Conservation (phyloP, 345 rosid genomes). For the Pseudoturritis turrita region DNA sequence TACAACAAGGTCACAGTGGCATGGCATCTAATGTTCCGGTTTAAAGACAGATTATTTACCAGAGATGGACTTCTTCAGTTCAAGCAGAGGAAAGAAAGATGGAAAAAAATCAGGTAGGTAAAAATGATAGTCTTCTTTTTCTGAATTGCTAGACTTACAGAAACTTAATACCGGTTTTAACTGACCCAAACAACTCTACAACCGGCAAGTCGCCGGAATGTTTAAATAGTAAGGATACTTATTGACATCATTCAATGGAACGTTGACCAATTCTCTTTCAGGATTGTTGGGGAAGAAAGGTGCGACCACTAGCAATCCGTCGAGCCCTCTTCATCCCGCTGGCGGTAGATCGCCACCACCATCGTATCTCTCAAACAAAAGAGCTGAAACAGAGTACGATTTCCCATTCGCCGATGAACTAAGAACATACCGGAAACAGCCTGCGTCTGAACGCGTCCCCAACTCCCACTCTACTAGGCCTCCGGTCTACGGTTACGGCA, state of each 20-base stretch:
- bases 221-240: too few relatives aligned
- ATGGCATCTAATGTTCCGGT: background rate
- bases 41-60: background rate
- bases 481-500: conserved; percentile 14
- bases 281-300: conserved; percentile 21
- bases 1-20: background rate
- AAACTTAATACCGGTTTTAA: too few relatives aligned
- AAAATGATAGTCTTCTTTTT: background rate
- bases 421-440: conserved; percentile 17
- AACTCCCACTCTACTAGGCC: conserved; percentile 29
- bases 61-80: conserved; percentile 19
- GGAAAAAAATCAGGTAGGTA: conserved; percentile 12
- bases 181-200: too few relatives aligned
- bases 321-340: conserved; percentile 6
- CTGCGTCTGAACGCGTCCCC: conserved; percentile 28
- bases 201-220: too few relatives aligned
- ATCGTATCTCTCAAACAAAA: conserved; percentile 10
- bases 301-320: conserved; percentile 17
- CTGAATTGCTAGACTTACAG: too few relatives aligned
- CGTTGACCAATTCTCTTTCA: conserved; percentile 3
- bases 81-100: conserved; percentile 21
- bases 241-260: too few relatives aligned
- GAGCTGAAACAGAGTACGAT: conserved; percentile 15
- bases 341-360: conserved; percentile 11
- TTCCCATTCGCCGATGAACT: conserved; percentile 5